These are phyloP conservation scores for Raddia distichophylla DNA, from an alignment of 176 grass and related monocot genomes.

Conservation along the genomic window DNA sequence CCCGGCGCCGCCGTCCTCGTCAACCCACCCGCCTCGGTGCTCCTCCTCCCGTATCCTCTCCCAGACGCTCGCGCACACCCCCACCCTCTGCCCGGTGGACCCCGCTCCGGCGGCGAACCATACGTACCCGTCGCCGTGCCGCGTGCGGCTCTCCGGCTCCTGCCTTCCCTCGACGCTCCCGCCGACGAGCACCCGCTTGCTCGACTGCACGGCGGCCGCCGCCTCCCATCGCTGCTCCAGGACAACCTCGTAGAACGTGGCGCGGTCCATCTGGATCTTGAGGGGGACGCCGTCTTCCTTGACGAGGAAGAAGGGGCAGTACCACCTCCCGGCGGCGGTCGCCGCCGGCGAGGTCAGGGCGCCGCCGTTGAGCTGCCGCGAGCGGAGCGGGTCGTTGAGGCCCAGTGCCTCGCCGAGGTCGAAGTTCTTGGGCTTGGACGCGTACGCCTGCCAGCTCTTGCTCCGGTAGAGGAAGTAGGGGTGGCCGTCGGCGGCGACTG, in stretches of 20 bases:
- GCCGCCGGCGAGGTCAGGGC: neutral
- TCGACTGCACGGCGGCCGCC: neutral
- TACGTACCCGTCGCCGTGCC: slow-evolving; percentile 32
- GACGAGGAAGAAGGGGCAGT: slow-evolving; percentile 56
- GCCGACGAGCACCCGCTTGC: slow-evolving; percentile 37
- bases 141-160: neutral
- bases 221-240: slow-evolving; percentile 60
- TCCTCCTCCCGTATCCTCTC: slow-evolving; percentile 53
- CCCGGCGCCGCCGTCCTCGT: slow-evolving; percentile 22
- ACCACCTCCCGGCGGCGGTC: slow-evolving; percentile 52
- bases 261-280: slow-evolving; percentile 40
- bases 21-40: slow-evolving; percentile 45
- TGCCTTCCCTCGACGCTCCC: slow-evolving; percentile 11
- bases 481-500: slow-evolving; percentile 54
- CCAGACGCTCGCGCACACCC: slow-evolving; percentile 40
- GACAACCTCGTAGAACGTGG: slow-evolving; percentile 55
- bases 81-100: slow-evolving; percentile 1
- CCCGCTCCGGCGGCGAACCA: slow-evolving; percentile 46
- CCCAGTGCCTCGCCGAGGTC: slow-evolving; percentile 45
- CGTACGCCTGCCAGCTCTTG: slow-evolving; percentile 50
- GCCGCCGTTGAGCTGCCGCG: slow-evolving; percentile 10
- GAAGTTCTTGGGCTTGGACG: slow-evolving; percentile 32
- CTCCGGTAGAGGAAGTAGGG: slow-evolving; percentile 41
- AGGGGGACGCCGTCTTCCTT: slow-evolving; percentile 32
- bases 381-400: slow-evolving; percentile 31